Base-by-base conservation (phyloP, 2,329 filamentous ascomycete species). In the Diplodia seriata region DNA sequence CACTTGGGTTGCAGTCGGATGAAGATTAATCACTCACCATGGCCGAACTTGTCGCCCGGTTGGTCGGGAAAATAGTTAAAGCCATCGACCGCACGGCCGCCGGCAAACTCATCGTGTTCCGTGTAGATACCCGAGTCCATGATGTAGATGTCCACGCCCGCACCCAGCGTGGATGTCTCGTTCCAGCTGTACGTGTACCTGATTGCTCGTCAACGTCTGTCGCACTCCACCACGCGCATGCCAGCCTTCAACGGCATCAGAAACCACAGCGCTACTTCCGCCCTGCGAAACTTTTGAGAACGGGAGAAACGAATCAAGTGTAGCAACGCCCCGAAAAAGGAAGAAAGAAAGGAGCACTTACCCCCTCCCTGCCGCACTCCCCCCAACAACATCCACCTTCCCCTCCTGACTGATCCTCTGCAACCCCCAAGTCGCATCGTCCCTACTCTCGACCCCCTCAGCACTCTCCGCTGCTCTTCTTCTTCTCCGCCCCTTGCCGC, bases 61-160 rank as follows among this genome's bases (percentile, higher is more conserved):
- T 79, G 79, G 69, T 75, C 74, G 18, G 79, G 71, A 72, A 75
- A 78, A 40, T 73, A 76, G 49, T 78, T 51, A 14, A 29, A 67
- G 15, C 65, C 65, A 14, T 51, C 33, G 12, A 9, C 20, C 1
- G 65, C 74, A 74, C 78, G 77, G 47, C 77, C 77, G 68, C 77
- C 78, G 8, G 31, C 31, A 33, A 80, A 80, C 47, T 80, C 51
- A 2, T 67, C 54, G 23, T 67, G 65, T 4, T 55, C 55, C 6
- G 20, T 33, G 20, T 56, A 40, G 65, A 67, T 67, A 1, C 65
- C 65, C 9, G 65, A 57, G 43, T 67, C 65, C 38, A 89, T 82
- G 18, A 90, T 79, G 73, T 85, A 90, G n/a, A 82, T 85, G 6
- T 83, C 86, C 72, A 70, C 70, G 12, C 69, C 57, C 7, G 33